Base-by-base conservation (phyloP, 2,329 filamentous ascomycete species). In the Rhinocladiella similis region DNA sequence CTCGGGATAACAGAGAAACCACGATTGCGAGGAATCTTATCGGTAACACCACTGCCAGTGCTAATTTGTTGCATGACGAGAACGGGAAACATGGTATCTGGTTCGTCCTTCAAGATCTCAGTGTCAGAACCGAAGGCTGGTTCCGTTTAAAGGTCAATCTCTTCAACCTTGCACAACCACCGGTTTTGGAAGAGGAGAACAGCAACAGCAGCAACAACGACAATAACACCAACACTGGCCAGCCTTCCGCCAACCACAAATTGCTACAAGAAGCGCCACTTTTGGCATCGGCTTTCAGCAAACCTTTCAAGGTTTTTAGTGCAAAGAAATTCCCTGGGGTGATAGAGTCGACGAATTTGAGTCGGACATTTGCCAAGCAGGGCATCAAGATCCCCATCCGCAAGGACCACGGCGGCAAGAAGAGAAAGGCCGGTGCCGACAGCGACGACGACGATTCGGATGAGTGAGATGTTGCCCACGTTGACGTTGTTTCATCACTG, bases 261-360 rank as follows among this genome's bases (percentile, higher is more conserved):
- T 50, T 63, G 16, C 46, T 58, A 13, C 29, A 43, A 14, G 53
- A 59, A 47, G 60, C 62, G 14, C 90, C 90, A 0, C 88, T 97
- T 12, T 81, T 97, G 16, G 91, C 93, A 1, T 88, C 87, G 7
- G 87, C 86, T 66, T 97, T 93, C 74, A 95, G 90, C 47, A 89
- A 96, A 3, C 82, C 86, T 2, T 97, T 99, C 78, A 90, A 91
- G 52, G 94, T 99, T 27, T 97, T 88, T 74, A 96, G 90, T 2
- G 94, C 94, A 47, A 99, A 99, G 81, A 97, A 97, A 69, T 99
- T 99, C 73, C 94, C 94, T 0, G 94, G 94, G 39, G 94, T 99
- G 1, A 96, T 96, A 56, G 93, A 97, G 71, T 95, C 89, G 72
- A 99, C 94, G 0, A 75, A 85, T 3, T 77, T 97, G 16, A 97